These are phyloP conservation scores for Aspergillus baeticus DNA, from an alignment of 495 filamentous ascomycete genomes.

Conservation along the genomic window DNA sequence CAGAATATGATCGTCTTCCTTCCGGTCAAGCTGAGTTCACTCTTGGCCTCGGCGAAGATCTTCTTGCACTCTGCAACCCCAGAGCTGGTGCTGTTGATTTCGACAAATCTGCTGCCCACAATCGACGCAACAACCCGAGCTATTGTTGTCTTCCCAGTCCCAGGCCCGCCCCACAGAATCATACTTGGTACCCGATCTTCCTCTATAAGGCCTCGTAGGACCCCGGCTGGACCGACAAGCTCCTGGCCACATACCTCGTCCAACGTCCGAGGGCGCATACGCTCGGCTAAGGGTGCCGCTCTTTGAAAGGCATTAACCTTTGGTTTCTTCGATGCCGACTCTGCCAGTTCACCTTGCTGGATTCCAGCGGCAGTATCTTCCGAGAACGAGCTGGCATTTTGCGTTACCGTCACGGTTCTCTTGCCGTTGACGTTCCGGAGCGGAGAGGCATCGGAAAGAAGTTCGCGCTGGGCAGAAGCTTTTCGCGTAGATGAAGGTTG, in stretches of 20 bases:
- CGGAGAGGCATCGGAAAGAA: conserved; percentile 21
- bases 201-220: conserved; percentile 88
- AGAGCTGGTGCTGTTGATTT: conserved; percentile 90
- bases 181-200: conserved; percentile 85
- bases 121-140: conserved; percentile 86
- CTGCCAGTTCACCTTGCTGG: conserved; percentile 22
- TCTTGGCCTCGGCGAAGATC: conserved; percentile 81
- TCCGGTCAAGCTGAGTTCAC: conserved; percentile 77
- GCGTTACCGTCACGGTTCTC: conserved; percentile 29
- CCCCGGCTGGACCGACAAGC: conserved; percentile 77
- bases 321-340: conserved; percentile 52
- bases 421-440: conserved; percentile 36
- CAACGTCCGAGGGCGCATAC: conserved; percentile 82
- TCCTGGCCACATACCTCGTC: conserved; percentile 92
- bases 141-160: conserved; percentile 96
- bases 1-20: conserved; percentile 96
- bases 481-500: conserved; percentile 62
- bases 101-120: conserved; percentile 81
- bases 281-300: conserved; percentile 84
- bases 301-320: conserved; percentile 63
- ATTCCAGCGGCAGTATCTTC: conserved; percentile 17
- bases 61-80: conserved; percentile 96
- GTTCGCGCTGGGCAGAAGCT: conserved; percentile 24
- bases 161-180: conserved; percentile 91
- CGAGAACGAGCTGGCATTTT: conserved; percentile 20